phyloP scores from a whole-genome alignment of 2,329 filamentous ascomycete species.

The Cladobotryum mycophilum region DNA sequence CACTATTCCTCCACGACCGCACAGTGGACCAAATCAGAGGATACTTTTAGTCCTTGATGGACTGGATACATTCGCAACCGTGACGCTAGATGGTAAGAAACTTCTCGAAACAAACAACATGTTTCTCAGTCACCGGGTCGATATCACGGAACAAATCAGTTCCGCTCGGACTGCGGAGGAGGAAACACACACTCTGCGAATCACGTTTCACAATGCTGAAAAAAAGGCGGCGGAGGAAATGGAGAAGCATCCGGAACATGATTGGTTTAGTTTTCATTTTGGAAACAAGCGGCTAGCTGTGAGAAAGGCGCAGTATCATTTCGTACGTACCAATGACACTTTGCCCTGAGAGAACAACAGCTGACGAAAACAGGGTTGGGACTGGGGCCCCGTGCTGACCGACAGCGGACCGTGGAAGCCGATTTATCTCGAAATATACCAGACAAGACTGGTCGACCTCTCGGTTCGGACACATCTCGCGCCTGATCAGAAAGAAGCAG shows the following conservation, averaged over 20 bases:
- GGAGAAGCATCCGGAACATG: no score
- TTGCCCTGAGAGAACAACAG: no score
- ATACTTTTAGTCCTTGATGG: constrained; percentile 2
- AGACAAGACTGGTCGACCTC: constrained; percentile 4
- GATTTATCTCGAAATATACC: constrained; percentile 6
- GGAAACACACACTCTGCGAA: neutral
- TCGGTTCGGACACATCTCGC: constrained; percentile 2
- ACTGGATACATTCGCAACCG: constrained; percentile 6
- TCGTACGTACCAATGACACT: neutral
- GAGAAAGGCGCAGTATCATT: no score
- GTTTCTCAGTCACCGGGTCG: constrained; percentile 6
- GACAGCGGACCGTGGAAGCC: constrained; percentile 6
- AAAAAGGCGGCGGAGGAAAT: no score
- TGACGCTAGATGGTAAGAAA: constrained; percentile 2
- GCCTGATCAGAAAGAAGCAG: neutral
- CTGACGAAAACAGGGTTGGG: neutral
- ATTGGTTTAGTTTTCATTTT: no score
- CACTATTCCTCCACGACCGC: neutral
- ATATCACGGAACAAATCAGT: neutral
- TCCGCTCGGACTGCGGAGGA: neutral
- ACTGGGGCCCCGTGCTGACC: constrained; percentile 1
- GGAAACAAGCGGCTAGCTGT: no score
- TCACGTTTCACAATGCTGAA: no score
- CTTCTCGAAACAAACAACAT: constrained; percentile 5
- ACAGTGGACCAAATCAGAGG: neutral